A percentile compares a stretch with the other conserved stretches of the same genome.
phyloP scores from a whole-genome alignment of 345 rosid species.

The Iberis pinnata region DNA sequence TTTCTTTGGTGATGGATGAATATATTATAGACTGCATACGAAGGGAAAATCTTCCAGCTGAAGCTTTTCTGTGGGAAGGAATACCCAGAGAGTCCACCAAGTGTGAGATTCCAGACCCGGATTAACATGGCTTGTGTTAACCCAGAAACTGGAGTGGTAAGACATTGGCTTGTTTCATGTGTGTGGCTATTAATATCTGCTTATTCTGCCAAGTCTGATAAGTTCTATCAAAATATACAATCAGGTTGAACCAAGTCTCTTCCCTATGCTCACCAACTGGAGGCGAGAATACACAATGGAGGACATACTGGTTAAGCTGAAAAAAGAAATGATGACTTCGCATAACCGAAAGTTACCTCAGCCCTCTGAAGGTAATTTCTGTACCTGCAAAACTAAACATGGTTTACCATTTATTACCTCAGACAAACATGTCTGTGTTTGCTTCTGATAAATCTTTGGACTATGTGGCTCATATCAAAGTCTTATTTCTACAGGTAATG shows the following conservation, averaged over 20 bases:
- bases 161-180: not conserved
- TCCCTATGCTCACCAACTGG: constrained; percentile 67
- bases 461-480: not conserved
- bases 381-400: not conserved
- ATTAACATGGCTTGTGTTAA: constrained; percentile 85
- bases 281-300: constrained; percentile 70
- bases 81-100: constrained; percentile 91
- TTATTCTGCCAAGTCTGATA: not conserved
- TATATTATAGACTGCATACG: constrained; percentile 77
- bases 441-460: no score
- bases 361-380: constrained; percentile 55
- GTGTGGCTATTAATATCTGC: not conserved
- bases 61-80: constrained; percentile 95
- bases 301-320: constrained; percentile 59
- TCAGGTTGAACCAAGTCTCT: constrained; percentile 71
- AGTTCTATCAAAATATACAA: not conserved
- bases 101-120: constrained; percentile 82
- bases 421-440: not conserved
- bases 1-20: constrained; percentile 5
- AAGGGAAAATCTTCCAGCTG: constrained; percentile 90
- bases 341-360: constrained; percentile 69
- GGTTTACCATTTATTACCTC: not conserved
- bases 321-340: constrained; percentile 69
- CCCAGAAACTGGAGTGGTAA: constrained; percentile 96
- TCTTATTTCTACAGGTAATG: constrained; percentile 53